A percentile compares a stretch with the other conserved stretches of the same genome.
Conservation (phyloP, 192 early-diverging fungal genomes). For the Neocallimastix lanati region DNA sequence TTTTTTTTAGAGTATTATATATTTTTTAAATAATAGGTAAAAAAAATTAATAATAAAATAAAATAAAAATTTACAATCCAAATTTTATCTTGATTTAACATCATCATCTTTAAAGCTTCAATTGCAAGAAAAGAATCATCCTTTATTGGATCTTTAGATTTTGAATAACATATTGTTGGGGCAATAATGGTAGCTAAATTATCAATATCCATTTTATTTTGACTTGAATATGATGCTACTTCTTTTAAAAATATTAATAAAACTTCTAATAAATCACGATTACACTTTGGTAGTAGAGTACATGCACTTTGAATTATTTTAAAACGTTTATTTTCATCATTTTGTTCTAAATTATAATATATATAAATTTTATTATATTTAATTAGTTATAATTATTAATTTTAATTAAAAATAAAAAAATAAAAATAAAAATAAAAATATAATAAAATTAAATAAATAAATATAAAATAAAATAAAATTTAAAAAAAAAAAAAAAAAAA, state of each 20-base stretch:
- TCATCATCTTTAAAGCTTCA: constrained; percentile 16
- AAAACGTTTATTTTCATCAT: constrained; percentile 26
- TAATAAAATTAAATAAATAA: too few species aligned
- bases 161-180: constrained; percentile 79
- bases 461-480: too few species aligned
- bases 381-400: too few species aligned
- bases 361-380: not conserved
- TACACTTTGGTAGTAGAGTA: constrained; percentile 71
- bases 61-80: constrained; percentile 13
- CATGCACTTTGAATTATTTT: constrained; percentile 60
- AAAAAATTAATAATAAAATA: not conserved
- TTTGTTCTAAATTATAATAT: constrained; percentile 16
- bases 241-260: constrained; percentile 68
- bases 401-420: too few species aligned
- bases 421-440: too few species aligned
- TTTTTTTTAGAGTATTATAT: too few species aligned
- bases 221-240: constrained; percentile 42
- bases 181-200: constrained; percentile 88
- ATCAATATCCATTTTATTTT: constrained; percentile 81
- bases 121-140: constrained; percentile 23
- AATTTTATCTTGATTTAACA: constrained; percentile 20
- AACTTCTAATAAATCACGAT: constrained; percentile 86
- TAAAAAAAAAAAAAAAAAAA: too few species aligned
- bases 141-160: constrained; percentile 60
- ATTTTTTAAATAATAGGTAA: too few species aligned